A percentile compares a stretch with the other conserved stretches of the same genome.
These are phyloP conservation scores for Aspergillus sclerotiicarbonarius DNA, from an alignment of 495 filamentous ascomycete species.

Conservation along the genomic window DNA sequence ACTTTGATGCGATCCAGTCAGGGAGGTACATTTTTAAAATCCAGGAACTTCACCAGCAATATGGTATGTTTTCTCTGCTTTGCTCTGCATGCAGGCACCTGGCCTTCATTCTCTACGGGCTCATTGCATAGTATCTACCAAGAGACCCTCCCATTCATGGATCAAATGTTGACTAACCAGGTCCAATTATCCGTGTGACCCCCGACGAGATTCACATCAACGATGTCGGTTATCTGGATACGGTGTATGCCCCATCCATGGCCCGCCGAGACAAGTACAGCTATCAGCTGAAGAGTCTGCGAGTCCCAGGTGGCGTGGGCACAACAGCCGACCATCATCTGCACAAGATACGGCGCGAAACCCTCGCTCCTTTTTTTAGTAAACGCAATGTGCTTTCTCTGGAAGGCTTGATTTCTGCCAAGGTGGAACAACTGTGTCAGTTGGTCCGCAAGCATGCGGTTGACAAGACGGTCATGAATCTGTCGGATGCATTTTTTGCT, in stretches of 20 bases:
- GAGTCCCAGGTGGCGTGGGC: conserved; percentile 17
- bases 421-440: conserved; percentile 34
- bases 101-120: too few relatives aligned
- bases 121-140: too few relatives aligned
- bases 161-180: too few relatives aligned
- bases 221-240: conserved; percentile 30
- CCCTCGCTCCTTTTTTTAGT: conserved; percentile 37
- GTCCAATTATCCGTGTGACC: conserved; percentile 39
- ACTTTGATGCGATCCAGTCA: conserved; percentile 36
- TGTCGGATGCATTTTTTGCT: conserved; percentile 39
- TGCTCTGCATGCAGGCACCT: background rate
- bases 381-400: conserved; percentile 30
- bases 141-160: too few relatives aligned
- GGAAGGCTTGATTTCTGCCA: conserved; percentile 28
- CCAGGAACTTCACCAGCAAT: conserved; percentile 37
- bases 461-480: conserved; percentile 32
- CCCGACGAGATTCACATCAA: conserved; percentile 38
- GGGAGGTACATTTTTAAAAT: conserved; percentile 38
- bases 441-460: conserved; percentile 24
- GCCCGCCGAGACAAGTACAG: conserved; percentile 26
- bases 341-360: conserved; percentile 34
- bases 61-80: conserved; percentile 29
- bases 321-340: conserved; percentile 28
- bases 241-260: conserved; percentile 20
- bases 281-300: conserved; percentile 17